These are phyloP conservation scores for Aeminium ludgeri DNA, from an alignment of 495 filamentous ascomycete species.

Conservation along the genomic window DNA sequence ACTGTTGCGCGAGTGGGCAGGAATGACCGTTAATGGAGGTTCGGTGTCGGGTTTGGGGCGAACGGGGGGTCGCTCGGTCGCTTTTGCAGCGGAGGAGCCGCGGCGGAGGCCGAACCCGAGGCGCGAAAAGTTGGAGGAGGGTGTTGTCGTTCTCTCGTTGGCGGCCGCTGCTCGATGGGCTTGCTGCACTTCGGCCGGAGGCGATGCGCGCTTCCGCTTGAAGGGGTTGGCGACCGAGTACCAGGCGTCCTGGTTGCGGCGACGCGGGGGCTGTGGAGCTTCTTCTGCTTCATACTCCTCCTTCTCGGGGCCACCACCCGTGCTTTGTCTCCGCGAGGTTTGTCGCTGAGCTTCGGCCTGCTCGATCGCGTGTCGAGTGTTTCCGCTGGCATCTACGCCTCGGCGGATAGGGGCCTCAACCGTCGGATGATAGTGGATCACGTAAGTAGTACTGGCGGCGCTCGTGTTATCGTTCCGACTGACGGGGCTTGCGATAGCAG, in stretches of 20 bases:
- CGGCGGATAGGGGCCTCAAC: conserved; percentile 7
- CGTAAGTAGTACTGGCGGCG: conserved; percentile 69
- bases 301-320: conserved; percentile 11
- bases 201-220: conserved; percentile 33
- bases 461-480: conserved; percentile 65
- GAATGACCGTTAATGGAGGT: conserved; percentile 50
- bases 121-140: conserved; percentile 20
- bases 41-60: conserved; percentile 21
- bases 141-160: conserved; percentile 7
- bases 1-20: conserved; percentile 39
- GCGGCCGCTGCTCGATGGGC: conserved; percentile 15
- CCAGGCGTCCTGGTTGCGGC: conserved; percentile 23
- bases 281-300: conserved; percentile 10
- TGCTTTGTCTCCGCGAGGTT: background rate
- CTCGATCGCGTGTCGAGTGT: conserved; percentile 1
- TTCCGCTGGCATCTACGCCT: conserved; percentile 3
- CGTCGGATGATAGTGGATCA: conserved; percentile 64
- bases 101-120: conserved; percentile 22
- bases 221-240: conserved; percentile 36
- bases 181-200: conserved; percentile 38
- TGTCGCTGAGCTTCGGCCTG: background rate
- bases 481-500: conserved; percentile 49
- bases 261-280: background rate
- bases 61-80: conserved; percentile 22
- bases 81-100: conserved; percentile 24